Conservation (phyloP, 352 stramenopile genomes). For the Phytopythium montanum region DNA sequence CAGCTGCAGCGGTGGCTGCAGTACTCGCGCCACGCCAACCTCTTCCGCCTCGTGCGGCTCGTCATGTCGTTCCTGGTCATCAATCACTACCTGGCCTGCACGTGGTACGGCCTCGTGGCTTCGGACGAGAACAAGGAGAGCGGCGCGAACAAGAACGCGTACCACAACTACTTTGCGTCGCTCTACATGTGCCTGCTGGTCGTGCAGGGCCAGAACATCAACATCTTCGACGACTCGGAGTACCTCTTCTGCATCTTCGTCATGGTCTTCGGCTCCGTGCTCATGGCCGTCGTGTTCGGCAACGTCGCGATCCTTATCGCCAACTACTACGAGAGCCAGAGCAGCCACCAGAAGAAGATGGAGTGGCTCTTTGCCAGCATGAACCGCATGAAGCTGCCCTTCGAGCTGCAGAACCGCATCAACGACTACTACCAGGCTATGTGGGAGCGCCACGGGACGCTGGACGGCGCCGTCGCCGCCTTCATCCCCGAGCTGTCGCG, state of each 20-base stretch:
- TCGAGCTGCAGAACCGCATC: slow-evolving; percentile 79
- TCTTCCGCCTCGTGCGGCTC: slow-evolving; percentile 63
- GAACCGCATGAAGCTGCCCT: slow-evolving; percentile 73
- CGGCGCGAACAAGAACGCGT: slow-evolving; percentile 21
- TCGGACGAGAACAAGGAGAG: slow-evolving; percentile 43
- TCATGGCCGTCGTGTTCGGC: slow-evolving; percentile 86
- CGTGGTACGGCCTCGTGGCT: slow-evolving; percentile 65
- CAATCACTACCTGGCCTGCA: slow-evolving; percentile 79
- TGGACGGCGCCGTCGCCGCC: slow-evolving; percentile 67
- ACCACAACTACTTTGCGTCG: slow-evolving; percentile 56
- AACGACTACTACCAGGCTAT: slow-evolving; percentile 86
- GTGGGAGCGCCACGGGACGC: slow-evolving; percentile 79
- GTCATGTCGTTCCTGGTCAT: slow-evolving; percentile 65
- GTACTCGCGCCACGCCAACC: slow-evolving; percentile 77
- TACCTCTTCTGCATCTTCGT: slow-evolving; percentile 68
- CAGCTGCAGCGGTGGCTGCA: slow-evolving; percentile 76
- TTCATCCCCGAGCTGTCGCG: slow-evolving; percentile 80
- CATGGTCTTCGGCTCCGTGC: slow-evolving; percentile 68
- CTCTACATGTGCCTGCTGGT: slow-evolving; percentile 72
- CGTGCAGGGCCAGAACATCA: slow-evolving; percentile 78
- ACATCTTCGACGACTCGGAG: slow-evolving; percentile 59
- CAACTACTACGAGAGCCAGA: slow-evolving; percentile 85
- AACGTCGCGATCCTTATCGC: slow-evolving; percentile 84
- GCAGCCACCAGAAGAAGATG: slow-evolving; percentile 85
- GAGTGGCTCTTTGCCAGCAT: slow-evolving; percentile 84